Evolutionary conservation across 768 basidiomycete genomes (phyloP), one percentile per base, ranked within the genome.

Genomic region (Tremella mesenterica): DNA sequence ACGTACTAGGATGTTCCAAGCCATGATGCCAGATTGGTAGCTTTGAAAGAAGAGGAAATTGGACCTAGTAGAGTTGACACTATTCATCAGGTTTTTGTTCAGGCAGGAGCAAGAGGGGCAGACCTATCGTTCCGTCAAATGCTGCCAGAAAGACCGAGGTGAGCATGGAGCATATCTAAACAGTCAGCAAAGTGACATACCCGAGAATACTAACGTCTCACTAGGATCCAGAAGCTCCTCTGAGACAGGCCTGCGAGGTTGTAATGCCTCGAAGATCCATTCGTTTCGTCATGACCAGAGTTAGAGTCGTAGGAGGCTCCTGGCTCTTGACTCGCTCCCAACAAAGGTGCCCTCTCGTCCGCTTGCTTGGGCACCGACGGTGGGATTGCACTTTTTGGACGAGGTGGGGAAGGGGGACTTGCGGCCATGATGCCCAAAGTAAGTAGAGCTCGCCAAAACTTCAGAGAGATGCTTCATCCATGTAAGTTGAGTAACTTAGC

Each of bases 51-150:
- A 66, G 85, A 88, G 49, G 88, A 88, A 59, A 91, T 89, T 52
- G 87, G 85, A 36, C 84, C 81, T 54, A 88, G 75, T 46, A 91
- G 79, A 1, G 88, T 91, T 25, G 88, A 88, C 55, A 90, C 88
- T 83, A 4, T 18, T 2, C 8, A 20, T 56, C 13, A 51, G 50
- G 7, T 21, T n/a, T 9, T 14, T 3, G 13, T 13, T 8, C 16
- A 3, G 6, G 5, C 10, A 14, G 9, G 3, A 6, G 41, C 23
- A 31, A 39, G 47, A 50, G 48, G 20, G 38, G 61, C 55, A 49
- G 46, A 61, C 58, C 51, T 46, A 58, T 53, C 30, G 5, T 70
- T 85, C 87, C 87, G 70, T 90, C 88, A 64, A 91, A 79, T 38
- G 88, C 86, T 64, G 85, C 85, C 50, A 91, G 76, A 65, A 91